Conservation (phyloP, 2,329 filamentous ascomycete genomes). For the Nectriaceae sp. region DNA sequence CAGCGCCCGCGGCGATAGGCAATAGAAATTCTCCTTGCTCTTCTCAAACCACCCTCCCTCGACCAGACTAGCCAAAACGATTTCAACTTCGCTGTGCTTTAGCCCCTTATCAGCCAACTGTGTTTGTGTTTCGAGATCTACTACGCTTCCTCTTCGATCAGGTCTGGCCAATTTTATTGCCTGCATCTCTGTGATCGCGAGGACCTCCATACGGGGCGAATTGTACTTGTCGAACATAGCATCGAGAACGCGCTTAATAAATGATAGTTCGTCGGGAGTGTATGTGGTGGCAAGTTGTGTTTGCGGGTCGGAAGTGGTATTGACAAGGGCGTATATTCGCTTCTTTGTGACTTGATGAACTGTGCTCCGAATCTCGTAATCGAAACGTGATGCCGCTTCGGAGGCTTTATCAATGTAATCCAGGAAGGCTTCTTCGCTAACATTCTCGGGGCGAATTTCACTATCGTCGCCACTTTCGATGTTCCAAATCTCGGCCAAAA, state of each 20-base stretch:
- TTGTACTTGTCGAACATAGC: conserved; percentile 92
- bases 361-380: conserved; percentile 81
- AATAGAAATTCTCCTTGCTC: conserved; percentile 72
- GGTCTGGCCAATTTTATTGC: conserved; percentile 70
- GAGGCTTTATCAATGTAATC: conserved; percentile 72
- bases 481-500: conserved; percentile 76
- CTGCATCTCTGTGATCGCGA: conserved; percentile 80
- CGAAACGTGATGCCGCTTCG: conserved; percentile 72
- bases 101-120: conserved; percentile 57
- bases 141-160: conserved; percentile 38
- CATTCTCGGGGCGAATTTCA: conserved; percentile 56
- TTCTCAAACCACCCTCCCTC: conserved; percentile 84
- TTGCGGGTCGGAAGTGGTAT: conserved; percentile 80
- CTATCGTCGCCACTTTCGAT: conserved; percentile 44
- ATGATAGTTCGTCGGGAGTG: conserved; percentile 81
- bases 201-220: conserved; percentile 73
- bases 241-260: conserved; percentile 84
- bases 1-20: conserved; percentile 73
- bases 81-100: conserved; percentile 77
- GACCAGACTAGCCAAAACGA: conserved; percentile 68
- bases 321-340: conserved; percentile 82
- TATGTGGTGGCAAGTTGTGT: conserved; percentile 86
- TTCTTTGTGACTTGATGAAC: conserved; percentile 67
- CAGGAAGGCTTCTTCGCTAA: conserved; percentile 69
- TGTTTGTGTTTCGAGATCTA: conserved; percentile 34